These are phyloP conservation scores for Botrytis fabae DNA, from an alignment of 2,329 filamentous ascomycete species.

Conservation along the genomic window DNA sequence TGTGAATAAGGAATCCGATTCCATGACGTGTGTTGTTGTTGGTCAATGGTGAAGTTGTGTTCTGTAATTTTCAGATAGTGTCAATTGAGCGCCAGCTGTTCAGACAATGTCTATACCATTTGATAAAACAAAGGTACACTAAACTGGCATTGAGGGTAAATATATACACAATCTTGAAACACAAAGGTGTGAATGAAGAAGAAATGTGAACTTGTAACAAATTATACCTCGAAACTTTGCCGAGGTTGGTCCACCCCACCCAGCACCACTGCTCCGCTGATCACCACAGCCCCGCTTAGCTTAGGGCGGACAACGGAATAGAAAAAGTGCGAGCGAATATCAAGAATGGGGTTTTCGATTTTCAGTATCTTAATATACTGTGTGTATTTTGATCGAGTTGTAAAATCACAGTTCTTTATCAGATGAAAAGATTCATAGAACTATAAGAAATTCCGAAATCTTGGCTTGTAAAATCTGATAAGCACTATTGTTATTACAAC, in stretches of 20 bases:
- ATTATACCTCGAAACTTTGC: not conserved
- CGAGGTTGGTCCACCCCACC: not conserved
- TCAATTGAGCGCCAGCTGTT: not conserved
- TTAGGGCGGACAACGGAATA: not conserved
- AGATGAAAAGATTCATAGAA: not conserved
- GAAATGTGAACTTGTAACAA: not conserved
- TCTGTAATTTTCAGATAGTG: fast-evolving
- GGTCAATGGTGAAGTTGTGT: too few species aligned
- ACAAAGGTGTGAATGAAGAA: not conserved
- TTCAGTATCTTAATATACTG: not conserved
- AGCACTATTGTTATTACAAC: not conserved
- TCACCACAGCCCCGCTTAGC: not conserved
- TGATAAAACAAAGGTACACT: not conserved
- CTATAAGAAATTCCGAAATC: not conserved
- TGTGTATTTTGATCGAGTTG: not conserved
- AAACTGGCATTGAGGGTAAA: not conserved
- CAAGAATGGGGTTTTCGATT: not conserved
- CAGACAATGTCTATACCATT: not conserved
- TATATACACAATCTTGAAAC: not conserved
- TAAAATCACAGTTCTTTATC: not conserved
- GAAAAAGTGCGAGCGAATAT: not conserved
- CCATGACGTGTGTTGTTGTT: slow-evolving; percentile 3
- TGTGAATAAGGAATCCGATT: not conserved
- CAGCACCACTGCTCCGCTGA: not conserved
- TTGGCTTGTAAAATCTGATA: not conserved